These are phyloP conservation scores for Globisporangium orthogonon DNA, from an alignment of 352 stramenopile species.

Conservation along the genomic window DNA sequence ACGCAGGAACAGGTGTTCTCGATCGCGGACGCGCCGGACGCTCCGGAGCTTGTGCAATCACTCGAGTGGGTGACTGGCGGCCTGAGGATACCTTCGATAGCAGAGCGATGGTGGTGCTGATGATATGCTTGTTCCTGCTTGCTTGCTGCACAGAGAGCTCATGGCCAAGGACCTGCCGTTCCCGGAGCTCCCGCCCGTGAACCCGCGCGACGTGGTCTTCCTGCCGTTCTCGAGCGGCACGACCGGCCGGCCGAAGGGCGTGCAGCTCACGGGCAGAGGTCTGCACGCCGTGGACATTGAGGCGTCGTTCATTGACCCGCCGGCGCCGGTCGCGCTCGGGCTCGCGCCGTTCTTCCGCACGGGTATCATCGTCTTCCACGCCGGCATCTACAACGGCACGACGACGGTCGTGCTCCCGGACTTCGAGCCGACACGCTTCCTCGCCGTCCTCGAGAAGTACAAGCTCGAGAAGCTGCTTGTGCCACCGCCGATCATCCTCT, in stretches of 20 bases:
- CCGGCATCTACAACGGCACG: conserved; percentile 52
- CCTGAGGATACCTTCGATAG: conserved; percentile 3
- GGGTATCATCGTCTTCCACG: conserved; percentile 77
- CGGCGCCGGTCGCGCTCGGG: conserved; percentile 63
- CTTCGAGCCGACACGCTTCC: conserved; percentile 86
- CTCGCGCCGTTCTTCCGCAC: conserved; percentile 94
- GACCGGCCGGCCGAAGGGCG: conserved; percentile 83
- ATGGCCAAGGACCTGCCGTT: conserved; percentile 10
- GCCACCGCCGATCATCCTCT: conserved; percentile 81
- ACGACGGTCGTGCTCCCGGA: conserved; percentile 71
- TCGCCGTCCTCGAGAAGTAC: conserved; percentile 71
- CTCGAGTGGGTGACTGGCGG: conserved; percentile 19
- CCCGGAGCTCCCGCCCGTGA: conserved; percentile 1
- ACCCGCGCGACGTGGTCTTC: conserved; percentile 14
- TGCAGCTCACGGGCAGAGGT: conserved; percentile 82
- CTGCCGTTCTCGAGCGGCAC: conserved; percentile 93
- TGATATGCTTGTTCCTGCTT: not conserved
- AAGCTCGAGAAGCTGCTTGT: conserved; percentile 39
- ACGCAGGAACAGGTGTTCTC: conserved; percentile 20
- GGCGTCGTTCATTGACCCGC: conserved; percentile 27
- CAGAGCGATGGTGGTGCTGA: not conserved
- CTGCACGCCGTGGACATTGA: conserved; percentile 76
- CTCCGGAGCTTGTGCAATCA: conserved; percentile 10
- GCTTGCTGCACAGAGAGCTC: conserved; percentile 17
- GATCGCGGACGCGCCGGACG: conserved; percentile 12